Percentiles rank a stretch among this genome's conserved stretches.
Evolutionary conservation across 148 eudicot species (phyloP).

Genomic region (Camellia japonica): DNA sequence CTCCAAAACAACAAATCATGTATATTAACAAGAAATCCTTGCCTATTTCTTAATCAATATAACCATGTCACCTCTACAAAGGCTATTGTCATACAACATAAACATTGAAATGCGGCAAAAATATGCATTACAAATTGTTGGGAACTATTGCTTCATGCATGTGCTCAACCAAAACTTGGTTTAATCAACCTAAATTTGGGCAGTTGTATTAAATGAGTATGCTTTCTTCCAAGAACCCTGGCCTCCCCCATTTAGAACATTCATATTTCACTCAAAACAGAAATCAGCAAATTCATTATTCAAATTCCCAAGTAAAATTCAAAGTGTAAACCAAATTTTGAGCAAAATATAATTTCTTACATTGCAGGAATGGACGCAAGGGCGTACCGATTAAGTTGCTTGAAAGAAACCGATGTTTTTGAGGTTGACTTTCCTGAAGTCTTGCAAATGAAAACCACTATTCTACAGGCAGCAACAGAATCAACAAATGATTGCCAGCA

Average conservation of each 20-base stretch:
- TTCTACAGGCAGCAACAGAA: constrained; percentile 60
- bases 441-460: constrained; percentile 67
- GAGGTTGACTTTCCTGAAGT: constrained; percentile 91
- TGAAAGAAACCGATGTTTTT: constrained; percentile 64
- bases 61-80: neutral
- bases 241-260: neutral
- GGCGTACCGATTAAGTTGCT: constrained; percentile 74
- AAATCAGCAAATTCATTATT: neutral
- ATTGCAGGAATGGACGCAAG: constrained; percentile 92
- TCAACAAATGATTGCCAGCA: constrained; percentile 41
- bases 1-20: neutral
- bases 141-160: neutral
- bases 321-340: constrained; percentile 7
- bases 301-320: neutral
- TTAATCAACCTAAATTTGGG: neutral
- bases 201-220: neutral
- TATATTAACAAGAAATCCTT: neutral
- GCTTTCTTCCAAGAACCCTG: neutral
- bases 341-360: constrained; percentile 12
- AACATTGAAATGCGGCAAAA: neutral
- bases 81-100: neutral
- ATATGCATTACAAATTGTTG: neutral
- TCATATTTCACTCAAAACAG: neutral
- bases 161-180: neutral
- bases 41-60: neutral